Evolutionary conservation across 2,329 filamentous ascomycete genomes (phyloP), one percentile per base, ranked within the genome.

Genomic region (Xylariales sp.): DNA sequence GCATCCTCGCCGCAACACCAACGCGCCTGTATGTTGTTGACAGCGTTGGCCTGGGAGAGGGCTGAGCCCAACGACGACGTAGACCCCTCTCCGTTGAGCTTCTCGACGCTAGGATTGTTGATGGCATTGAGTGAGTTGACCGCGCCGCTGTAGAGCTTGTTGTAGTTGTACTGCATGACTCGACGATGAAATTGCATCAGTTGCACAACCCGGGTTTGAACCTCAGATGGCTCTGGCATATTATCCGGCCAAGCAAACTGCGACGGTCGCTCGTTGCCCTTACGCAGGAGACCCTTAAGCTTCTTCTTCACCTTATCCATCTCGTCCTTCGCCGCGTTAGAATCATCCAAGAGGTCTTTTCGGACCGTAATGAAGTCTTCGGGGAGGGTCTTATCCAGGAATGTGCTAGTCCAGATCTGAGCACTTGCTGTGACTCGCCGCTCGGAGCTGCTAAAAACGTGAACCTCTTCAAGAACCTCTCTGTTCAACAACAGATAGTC

Each of bases 221-320:
- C 93, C 51, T 95, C 82, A 19, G 89, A 94, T 3, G 93, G 93
- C 60, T 98, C 93, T 2, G 90, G 88, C 66, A 93, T 93, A 50
- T 93, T 91, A 31, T 88, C 81, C 2, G 93, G 93, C 93, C 93
- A 98, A n/a, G 93, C 88, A 59, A 98, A 98, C 57, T 98, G 89
- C 14, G 91, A 82, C 8, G 93, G 93, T 1, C 91, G 87, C 57
- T 93, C 86, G 47, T 89, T 88, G n/a, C 91, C 93, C 62, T 95
- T 87, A 21, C 93, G 82, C 44, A 98, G 66, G 15, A 98, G 74
- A 1, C 88, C 84, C 68, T 98, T 98, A 20, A 98, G 76, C 79
- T 95, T 96, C 78, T 98, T 98, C 75, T 98, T 98, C 42, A 98
- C 93, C 65, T 95, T 96, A 66, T 98, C 94, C 86, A 96, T 98